A percentile compares a stretch with the other conserved stretches of the same genome.
Conservation (phyloP, 805 yeast species). For the Yamadazyma scolyti region DNA sequence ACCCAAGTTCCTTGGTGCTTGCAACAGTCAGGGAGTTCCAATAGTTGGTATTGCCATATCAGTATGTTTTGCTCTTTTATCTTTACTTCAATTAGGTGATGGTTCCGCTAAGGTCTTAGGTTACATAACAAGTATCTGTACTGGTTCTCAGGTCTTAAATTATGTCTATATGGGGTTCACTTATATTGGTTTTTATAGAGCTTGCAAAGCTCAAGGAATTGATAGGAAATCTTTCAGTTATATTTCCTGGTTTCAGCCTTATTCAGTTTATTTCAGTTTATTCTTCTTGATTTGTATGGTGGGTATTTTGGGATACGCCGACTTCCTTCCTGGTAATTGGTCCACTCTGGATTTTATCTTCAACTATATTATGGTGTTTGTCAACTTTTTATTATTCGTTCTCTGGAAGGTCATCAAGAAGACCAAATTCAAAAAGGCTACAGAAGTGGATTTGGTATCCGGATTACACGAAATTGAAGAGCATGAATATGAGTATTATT, state of each 20-base stretch:
- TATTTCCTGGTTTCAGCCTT: slow-evolving; percentile 43
- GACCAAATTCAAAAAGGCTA: slow-evolving; percentile 37
- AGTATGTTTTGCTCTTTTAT: slow-evolving; percentile 15
- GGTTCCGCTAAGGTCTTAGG: slow-evolving; percentile 34
- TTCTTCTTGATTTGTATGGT: slow-evolving; percentile 31
- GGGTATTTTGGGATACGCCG: slow-evolving; percentile 66
- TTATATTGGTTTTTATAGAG: slow-evolving; percentile 40
- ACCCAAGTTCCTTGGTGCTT: slow-evolving; percentile 59
- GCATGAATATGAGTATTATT: slow-evolving; percentile 43
- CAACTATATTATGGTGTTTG: slow-evolving; percentile 69
- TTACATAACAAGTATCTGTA: slow-evolving; percentile 45
- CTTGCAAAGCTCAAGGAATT: slow-evolving; percentile 35
- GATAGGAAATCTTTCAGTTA: slow-evolving; percentile 38
- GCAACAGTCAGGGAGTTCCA: slow-evolving; percentile 67
- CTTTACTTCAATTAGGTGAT: slow-evolving; percentile 25
- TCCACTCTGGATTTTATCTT: slow-evolving; percentile 68
- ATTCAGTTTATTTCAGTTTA: slow-evolving; percentile 28
- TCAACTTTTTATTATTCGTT: slow-evolving; percentile 25
- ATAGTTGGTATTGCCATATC: slow-evolving; percentile 51
- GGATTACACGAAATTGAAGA: slow-evolving; percentile 48
- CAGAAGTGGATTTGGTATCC: slow-evolving; percentile 43
- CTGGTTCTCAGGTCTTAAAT: slow-evolving; percentile 45
- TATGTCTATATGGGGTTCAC: slow-evolving; percentile 43
- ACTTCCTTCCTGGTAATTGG: slow-evolving; percentile 63
- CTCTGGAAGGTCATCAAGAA: slow-evolving; percentile 36